Conservation (phyloP, 495 filamentous ascomycete genomes). For the Neurospora africana region DNA sequence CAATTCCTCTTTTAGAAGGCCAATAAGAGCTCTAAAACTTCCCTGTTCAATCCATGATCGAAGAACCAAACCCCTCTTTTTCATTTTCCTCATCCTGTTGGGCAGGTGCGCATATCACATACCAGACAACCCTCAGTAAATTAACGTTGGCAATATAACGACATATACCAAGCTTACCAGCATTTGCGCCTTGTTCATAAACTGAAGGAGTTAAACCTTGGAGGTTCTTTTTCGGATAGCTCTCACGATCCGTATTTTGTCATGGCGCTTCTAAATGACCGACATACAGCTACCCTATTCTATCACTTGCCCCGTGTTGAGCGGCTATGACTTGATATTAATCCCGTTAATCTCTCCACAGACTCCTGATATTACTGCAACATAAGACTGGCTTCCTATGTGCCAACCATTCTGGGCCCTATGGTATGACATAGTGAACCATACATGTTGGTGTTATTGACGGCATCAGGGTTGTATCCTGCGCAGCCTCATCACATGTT, state of each 20-base stretch:
- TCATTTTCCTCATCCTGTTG: neutral
- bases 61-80: too few relatives aligned
- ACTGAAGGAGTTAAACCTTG: neutral
- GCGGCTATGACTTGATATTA: neutral
- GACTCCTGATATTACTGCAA: neutral
- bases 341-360: neutral
- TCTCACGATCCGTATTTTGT: neutral
- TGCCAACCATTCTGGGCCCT: neutral
- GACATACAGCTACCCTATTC: neutral
- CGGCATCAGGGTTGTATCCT: neutral
- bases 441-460: neutral
- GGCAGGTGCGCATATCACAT: neutral
- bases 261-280: neutral
- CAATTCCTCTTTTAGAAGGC: too few relatives aligned
- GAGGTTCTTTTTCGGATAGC: neutral
- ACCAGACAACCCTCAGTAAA: neutral
- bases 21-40: too few relatives aligned
- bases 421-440: neutral
- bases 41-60: too few relatives aligned
- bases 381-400: neutral
- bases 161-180: neutral
- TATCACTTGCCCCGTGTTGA: neutral
- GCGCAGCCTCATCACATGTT: neutral
- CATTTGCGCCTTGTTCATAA: neutral
- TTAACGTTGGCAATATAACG: neutral